Percentiles rank a stretch among this genome's conserved stretches.
These are phyloP conservation scores for Nemania diffusa DNA, from an alignment of 2,329 filamentous ascomycete genomes.

Conservation along the genomic window DNA sequence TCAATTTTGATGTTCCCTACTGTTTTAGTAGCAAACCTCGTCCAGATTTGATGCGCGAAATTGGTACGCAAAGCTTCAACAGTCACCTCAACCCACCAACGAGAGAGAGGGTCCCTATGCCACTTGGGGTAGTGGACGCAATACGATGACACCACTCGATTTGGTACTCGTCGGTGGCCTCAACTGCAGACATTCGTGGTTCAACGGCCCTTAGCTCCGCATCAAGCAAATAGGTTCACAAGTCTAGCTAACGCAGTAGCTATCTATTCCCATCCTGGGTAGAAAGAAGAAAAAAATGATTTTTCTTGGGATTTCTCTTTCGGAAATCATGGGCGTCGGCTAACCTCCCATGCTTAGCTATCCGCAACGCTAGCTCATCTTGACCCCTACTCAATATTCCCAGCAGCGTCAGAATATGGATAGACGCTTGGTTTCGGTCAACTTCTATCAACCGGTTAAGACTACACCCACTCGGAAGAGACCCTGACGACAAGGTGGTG, in stretches of 20 bases:
- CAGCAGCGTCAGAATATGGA: conserved; percentile 27
- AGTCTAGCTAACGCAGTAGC: conserved; percentile 6
- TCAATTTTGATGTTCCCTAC: conserved; percentile 23
- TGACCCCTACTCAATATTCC: conserved; percentile 31
- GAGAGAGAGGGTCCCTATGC: conserved; percentile 12
- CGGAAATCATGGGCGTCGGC: conserved; percentile 22
- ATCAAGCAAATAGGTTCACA: conserved; percentile 18
- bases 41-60: conserved; percentile 14
- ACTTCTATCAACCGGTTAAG: conserved; percentile 24
- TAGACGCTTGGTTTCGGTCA: conserved; percentile 26
- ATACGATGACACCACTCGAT: conserved; percentile 23
- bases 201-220: conserved; percentile 35
- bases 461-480: conserved; percentile 36
- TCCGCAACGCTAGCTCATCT: conserved; percentile 24
- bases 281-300: conserved; percentile 19
- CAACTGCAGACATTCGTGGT: conserved; percentile 24
- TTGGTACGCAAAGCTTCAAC: conserved; percentile 15
- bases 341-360: conserved; percentile 24
- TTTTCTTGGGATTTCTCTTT: conserved; percentile 17
- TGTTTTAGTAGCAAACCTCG: conserved; percentile 20
- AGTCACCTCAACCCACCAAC: conserved; percentile 27
- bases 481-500: conserved; percentile 29
- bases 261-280: conserved; percentile 4
- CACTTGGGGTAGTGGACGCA: conserved; percentile 25
- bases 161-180: conserved; percentile 27